Conservation (phyloP, 2,329 filamentous ascomycete genomes). For the Talaromyces sp. region DNA sequence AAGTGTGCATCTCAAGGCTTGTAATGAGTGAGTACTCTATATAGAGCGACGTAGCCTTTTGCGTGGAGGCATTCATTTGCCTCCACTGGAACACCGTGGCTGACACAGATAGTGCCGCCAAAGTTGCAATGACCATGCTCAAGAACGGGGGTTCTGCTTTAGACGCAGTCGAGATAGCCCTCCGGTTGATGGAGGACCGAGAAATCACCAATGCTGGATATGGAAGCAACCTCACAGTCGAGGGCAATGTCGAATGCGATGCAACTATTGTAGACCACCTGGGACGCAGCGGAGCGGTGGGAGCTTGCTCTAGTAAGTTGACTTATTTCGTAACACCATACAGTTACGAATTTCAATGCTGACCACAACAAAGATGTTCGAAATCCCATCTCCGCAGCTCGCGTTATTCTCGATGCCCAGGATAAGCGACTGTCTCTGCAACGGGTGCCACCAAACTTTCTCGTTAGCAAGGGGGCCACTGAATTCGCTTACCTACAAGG, state of each 20-base stretch:
- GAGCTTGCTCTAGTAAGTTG: constrained; percentile 77
- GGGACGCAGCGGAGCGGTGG: constrained; percentile 87
- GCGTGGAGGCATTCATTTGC: constrained; percentile 1
- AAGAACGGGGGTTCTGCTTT: constrained; percentile 73
- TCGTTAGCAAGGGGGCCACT: constrained; percentile 79
- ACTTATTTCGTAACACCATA: constrained; percentile 11
- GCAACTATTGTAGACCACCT: constrained; percentile 88
- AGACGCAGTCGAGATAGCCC: constrained; percentile 84
- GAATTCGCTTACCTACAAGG: constrained; percentile 80
- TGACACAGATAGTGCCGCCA: constrained; percentile 63
- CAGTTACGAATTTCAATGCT: not conserved
- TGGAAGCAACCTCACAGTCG: constrained; percentile 88
- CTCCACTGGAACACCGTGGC: not conserved
- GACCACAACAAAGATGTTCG: constrained; percentile 63
- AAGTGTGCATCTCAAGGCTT: constrained; percentile 75
- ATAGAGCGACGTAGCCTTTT: not conserved
- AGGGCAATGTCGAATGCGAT: constrained; percentile 90
- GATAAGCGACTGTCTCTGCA: constrained; percentile 74
- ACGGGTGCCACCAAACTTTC: constrained; percentile 85
- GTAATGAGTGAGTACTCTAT: constrained; percentile 70
- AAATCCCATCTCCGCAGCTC: constrained; percentile 86
- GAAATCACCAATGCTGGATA: constrained; percentile 97
- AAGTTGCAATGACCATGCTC: constrained; percentile 75
- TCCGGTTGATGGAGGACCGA: constrained; percentile 83
- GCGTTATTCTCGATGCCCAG: constrained; percentile 73